Base-by-base conservation (phyloP, 2,329 filamentous ascomycete species). In the Colletotrichum cordylinicola region DNA sequence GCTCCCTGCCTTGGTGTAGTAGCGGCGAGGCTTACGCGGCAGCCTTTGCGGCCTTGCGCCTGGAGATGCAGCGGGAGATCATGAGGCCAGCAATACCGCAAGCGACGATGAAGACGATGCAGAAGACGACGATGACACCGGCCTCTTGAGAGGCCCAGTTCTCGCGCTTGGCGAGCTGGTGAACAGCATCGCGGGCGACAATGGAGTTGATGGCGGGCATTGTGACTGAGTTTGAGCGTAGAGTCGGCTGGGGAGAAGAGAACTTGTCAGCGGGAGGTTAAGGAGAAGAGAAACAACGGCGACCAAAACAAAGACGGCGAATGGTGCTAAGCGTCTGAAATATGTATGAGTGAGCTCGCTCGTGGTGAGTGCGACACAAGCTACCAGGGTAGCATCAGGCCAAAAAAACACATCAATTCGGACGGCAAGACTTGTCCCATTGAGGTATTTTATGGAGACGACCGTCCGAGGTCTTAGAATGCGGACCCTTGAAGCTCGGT, bases 81-180 rank as follows among this genome's bases (percentile, higher is more conserved):
- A 78, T 82, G 58, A 86, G 77, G 48, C 68, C 73, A 60, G 82
- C 66, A 21, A 87, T 66, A 69, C 77, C 82, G 71, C 82, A 68
- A 66, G 78, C 84, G 67, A 87, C 85, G 84, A 86, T 68, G 74
- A 83, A 84, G 78, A 87, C 82, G 70, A 87, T 87, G 80, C 82
- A 84, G 79, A 87, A 86, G 78, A 87, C 86, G 68, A 86, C 82
- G 76, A 87, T 82, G 78, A 86, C 84, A 80, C 86, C 86, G 67
- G 81, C 80, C 69, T 87, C 83, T 72, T 79, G 77, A 35, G 81
- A 74, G 67, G 86, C 80, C 84, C 85, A 87, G 83, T 83, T 87
- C 77, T 83, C 74, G 75, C 86, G 86, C 84, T 86, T 86, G 78
- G 79, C 80, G 62, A 87, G 81, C 80, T 85, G 82, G 82, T 82